Conservation (phyloP, 495 filamentous ascomycete genomes). For the Neurospora sp. region DNA sequence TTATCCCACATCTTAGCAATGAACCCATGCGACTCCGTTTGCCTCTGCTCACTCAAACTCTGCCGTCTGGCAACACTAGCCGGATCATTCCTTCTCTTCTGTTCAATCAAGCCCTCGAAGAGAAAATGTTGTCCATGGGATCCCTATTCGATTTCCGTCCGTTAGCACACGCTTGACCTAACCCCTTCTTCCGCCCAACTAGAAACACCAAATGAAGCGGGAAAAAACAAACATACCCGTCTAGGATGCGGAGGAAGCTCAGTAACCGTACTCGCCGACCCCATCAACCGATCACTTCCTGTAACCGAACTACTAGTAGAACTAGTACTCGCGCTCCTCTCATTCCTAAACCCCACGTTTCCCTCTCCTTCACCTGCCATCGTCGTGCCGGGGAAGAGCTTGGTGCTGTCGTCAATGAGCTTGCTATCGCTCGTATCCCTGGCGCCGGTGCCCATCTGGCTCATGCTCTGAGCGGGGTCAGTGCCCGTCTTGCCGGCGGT, state of each 20-base stretch:
- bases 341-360: not conserved
- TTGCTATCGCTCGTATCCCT: too few species aligned
- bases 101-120: constrained; percentile 33
- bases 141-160: constrained; percentile 6
- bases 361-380: not conserved
- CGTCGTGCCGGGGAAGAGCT: not conserved
- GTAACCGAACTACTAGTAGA: not conserved
- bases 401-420: not conserved
- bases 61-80: constrained; percentile 29
- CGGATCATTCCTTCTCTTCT: constrained; percentile 34
- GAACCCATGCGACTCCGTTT: constrained; percentile 21
- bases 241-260: not conserved
- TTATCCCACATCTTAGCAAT: constrained; percentile 39
- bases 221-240: not conserved
- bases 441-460: not conserved
- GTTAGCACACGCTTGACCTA: too few species aligned
- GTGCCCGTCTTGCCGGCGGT: too few species aligned
- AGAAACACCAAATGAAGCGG: too few species aligned
- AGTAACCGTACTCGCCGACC: not conserved
- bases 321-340: not conserved
- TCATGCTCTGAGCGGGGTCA: too few species aligned
- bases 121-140: constrained; percentile 19
- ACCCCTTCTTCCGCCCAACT: too few species aligned
- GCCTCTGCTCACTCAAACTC: constrained; percentile 37
- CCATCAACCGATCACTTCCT: not conserved